Evolutionary conservation across 2,329 filamentous ascomycete species (phyloP).

Genomic region (Acrodontium crateriforme): DNA sequence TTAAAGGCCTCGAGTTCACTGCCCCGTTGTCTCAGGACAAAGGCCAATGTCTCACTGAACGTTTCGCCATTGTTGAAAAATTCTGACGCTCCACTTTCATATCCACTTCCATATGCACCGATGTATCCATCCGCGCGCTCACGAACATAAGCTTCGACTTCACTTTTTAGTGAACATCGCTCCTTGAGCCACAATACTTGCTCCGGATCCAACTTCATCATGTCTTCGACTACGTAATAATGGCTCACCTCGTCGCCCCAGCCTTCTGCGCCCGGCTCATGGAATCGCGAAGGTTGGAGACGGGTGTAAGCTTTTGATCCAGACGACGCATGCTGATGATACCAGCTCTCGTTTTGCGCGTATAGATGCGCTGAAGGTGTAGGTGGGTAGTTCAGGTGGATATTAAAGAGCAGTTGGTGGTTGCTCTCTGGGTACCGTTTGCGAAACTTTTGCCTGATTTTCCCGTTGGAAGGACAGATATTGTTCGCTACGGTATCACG

Average conservation of each 20-base stretch:
- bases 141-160: constrained; percentile 42
- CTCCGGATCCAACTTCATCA: constrained; percentile 48
- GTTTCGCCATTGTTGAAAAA: constrained; percentile 52
- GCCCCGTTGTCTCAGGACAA: constrained; percentile 42
- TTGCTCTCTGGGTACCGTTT: constrained; percentile 39
- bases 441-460: constrained; percentile 44
- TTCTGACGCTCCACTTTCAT: constrained; percentile 37
- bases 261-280: constrained; percentile 43
- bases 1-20: constrained; percentile 43
- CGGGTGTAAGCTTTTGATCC: constrained; percentile 30
- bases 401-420: constrained; percentile 38
- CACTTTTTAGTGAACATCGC: constrained; percentile 40
- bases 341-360: constrained; percentile 22
- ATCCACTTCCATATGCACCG: neutral
- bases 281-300: constrained; percentile 33
- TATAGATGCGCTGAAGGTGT: constrained; percentile 13
- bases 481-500: constrained; percentile 42
- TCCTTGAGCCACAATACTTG: constrained; percentile 46
- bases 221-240: constrained; percentile 51
- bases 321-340: constrained; percentile 21
- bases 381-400: constrained; percentile 22
- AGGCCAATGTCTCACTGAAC: constrained; percentile 44
- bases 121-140: constrained; percentile 17
- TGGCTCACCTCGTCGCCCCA: constrained; percentile 52
- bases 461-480: constrained; percentile 48